Evolutionary conservation across 148 eudicot genomes (phyloP), one percentile per base, ranked within the genome.

Genomic region (Rhododendron molle): DNA sequence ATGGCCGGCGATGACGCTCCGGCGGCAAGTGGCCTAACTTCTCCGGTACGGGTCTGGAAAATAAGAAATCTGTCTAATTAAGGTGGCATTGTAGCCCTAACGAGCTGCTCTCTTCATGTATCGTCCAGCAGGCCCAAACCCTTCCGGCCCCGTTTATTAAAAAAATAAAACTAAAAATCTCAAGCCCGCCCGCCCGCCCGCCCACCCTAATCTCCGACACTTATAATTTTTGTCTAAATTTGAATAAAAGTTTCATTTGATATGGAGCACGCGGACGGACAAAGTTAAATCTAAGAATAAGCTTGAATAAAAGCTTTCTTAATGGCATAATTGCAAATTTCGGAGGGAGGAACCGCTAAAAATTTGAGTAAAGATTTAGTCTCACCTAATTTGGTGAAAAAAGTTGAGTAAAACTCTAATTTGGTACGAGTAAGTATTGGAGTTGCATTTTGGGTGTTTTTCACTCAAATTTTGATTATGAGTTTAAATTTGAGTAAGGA

Each of bases 1-100:
- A 79, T 84, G 81, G 67, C 16, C 32, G 76, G 77, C 34, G 34
- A 49, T 18, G 20, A 49, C 6, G 46, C 80, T 32, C 85, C 85
- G 85, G 79, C 62, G 62, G 72, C 44, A 0, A 18, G 46, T 10
- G 78, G 20, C 65, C 62, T 1, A 71, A 18, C 44, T 71, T 69
- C 79, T 83, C 78, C 85, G 44, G 23, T 18, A 0, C 71, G 73
- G 74, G 5, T 54, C n/a, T 16, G 78, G n/a, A 14, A 32, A 26
- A 71, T 14, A 13, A 54, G 76, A 71, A 30, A 32, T 30, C 36
- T 30, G 18, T 71, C 1, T 8, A 71, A 30, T 11, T 23, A 60
- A 60, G 3, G 26, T 52, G 10, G 10, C 67, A 69, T 12, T 30
- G 36, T 9, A 74, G 78, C 78, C 78, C 78, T 36, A 74, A 36